These are phyloP conservation scores for Samsoniella hepiali DNA, from an alignment of 2,329 filamentous ascomycete genomes.

Conservation along the genomic window DNA sequence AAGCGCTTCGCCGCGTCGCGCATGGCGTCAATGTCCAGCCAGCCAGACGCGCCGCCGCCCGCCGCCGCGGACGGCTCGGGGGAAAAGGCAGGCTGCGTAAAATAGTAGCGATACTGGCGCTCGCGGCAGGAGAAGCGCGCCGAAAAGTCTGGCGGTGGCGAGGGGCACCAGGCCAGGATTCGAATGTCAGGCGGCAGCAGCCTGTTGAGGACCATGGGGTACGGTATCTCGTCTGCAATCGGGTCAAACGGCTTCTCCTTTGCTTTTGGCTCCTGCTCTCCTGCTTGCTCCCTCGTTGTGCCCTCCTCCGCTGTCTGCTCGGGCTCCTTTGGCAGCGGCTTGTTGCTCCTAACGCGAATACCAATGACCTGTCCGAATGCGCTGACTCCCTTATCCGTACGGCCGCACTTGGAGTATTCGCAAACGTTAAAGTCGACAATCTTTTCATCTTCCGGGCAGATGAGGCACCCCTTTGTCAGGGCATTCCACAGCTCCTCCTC, in stretches of 20 bases:
- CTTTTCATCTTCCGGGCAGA: conserved; percentile 64
- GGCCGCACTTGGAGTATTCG: conserved; percentile 92
- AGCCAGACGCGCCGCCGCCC: conserved; percentile 54
- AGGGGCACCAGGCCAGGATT: conserved; percentile 88
- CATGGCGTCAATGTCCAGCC: conserved; percentile 88
- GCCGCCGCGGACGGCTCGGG: conserved; percentile 47
- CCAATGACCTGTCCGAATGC: conserved; percentile 95
- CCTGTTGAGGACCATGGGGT: conserved; percentile 79
- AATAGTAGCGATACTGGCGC: conserved; percentile 93
- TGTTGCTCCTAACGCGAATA: conserved; percentile 75
- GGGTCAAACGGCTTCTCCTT: conserved; percentile 52
- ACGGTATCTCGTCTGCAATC: conserved; percentile 76
- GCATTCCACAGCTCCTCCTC: conserved; percentile 95
- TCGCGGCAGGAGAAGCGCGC: conserved; percentile 92
- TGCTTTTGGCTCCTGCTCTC: conserved; percentile 26
- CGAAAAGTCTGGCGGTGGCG: conserved; percentile 74
- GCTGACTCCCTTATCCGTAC: conserved; percentile 90
- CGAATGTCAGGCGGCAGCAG: conserved; percentile 87
- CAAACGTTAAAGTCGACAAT: conserved; percentile 75
- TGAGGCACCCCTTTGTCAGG: conserved; percentile 74
- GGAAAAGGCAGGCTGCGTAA: conserved; percentile 85
- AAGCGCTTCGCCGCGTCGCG: conserved; percentile 73
- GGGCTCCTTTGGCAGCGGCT: conserved; percentile 49
- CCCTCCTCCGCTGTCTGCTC: not conserved
- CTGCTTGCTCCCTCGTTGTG: conserved; percentile 16